These are phyloP conservation scores for Cubamyces sp. DNA, from an alignment of 768 basidiomycete species.

Conservation along the genomic window DNA sequence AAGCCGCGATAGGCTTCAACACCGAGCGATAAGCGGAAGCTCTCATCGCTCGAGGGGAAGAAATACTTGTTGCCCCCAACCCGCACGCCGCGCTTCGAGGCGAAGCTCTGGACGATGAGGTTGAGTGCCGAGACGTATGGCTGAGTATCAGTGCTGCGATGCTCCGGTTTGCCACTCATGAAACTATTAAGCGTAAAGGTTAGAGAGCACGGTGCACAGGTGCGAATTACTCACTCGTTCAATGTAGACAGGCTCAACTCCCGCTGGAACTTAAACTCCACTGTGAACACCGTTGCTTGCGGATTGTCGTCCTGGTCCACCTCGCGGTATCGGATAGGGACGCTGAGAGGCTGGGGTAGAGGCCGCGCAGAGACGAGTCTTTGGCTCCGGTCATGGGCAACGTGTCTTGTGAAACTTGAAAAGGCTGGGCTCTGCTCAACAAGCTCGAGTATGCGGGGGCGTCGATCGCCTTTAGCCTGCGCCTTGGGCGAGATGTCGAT, in stretches of 20 bases:
- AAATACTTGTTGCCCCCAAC: slow-evolving; percentile 72
- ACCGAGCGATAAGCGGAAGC: slow-evolving; percentile 38
- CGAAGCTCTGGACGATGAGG: slow-evolving; percentile 60
- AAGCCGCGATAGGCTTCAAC: slow-evolving; percentile 53
- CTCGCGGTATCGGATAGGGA: slow-evolving; percentile 42
- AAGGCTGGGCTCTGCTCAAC: slow-evolving; percentile 48
- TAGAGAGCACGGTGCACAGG: neutral
- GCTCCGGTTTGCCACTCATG: slow-evolving; percentile 56
- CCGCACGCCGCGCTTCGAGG: slow-evolving; percentile 58
- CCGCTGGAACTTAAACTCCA: slow-evolving; percentile 39
- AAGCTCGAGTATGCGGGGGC: slow-evolving; percentile 56
- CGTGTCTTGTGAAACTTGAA: slow-evolving; percentile 42
- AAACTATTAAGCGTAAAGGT: slow-evolving; percentile 44
- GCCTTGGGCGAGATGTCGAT: slow-evolving; percentile 54
- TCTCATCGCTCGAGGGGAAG: slow-evolving; percentile 42
- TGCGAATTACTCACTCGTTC: slow-evolving; percentile 36
- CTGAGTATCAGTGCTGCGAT: slow-evolving; percentile 57
- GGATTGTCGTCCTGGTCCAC: slow-evolving; percentile 43
- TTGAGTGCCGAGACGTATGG: slow-evolving; percentile 69
- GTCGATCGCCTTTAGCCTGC: slow-evolving; percentile 45
- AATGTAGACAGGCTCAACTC: slow-evolving; percentile 39
- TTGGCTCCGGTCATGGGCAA: slow-evolving; percentile 54
- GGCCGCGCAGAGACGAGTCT: slow-evolving; percentile 45
- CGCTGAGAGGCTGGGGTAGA: slow-evolving; percentile 42
- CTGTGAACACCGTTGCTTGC: slow-evolving; percentile 44